Conservation (phyloP, 768 basidiomycete genomes). For the Hygrocybe coccinea region DNA sequence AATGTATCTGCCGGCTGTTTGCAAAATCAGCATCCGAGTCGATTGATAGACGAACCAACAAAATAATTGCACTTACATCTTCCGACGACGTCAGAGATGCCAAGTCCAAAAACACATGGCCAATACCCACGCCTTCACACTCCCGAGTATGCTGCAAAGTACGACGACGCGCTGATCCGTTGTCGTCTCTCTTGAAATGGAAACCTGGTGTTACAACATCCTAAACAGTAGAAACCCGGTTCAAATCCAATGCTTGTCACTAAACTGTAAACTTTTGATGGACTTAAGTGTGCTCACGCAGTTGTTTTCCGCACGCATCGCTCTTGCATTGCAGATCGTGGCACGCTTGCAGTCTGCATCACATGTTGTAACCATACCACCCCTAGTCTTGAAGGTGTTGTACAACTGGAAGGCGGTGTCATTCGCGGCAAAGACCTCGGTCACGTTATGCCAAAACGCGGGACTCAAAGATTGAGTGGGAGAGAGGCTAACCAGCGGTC, state of each 20-base stretch:
- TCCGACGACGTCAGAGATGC: not conserved
- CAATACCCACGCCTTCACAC: slow-evolving; percentile 30
- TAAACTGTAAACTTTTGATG: not conserved
- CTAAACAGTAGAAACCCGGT: slow-evolving; percentile 13
- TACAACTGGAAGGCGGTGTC: slow-evolving; percentile 43
- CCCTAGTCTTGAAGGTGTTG: slow-evolving; percentile 42
- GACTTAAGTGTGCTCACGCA: slow-evolving; percentile 31
- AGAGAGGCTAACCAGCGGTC: slow-evolving; percentile 38
- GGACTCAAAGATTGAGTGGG: slow-evolving; percentile 40
- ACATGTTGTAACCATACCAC: slow-evolving; percentile 32
- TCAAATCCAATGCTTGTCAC: slow-evolving; percentile 22
- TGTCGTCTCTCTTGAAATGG: slow-evolving; percentile 18
- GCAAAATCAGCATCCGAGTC: too few species aligned
- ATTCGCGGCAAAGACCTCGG: slow-evolving; percentile 47
- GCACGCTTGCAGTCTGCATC: slow-evolving; percentile 35
- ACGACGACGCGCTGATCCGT: slow-evolving; percentile 10
- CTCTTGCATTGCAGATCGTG: slow-evolving; percentile 42
- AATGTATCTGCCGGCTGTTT: too few species aligned
- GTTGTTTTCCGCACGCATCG: slow-evolving; percentile 39
- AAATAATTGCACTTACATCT: not conserved
- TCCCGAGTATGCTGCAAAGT: slow-evolving; percentile 5
- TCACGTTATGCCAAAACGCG: slow-evolving; percentile 58
- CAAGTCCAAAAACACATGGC: slow-evolving; percentile 20
- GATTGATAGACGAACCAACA: not conserved
- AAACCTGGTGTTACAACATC: slow-evolving; percentile 19